These are phyloP conservation scores for Hypericum androsaemum DNA, from an alignment of 345 rosid species.

Conservation along the genomic window DNA sequence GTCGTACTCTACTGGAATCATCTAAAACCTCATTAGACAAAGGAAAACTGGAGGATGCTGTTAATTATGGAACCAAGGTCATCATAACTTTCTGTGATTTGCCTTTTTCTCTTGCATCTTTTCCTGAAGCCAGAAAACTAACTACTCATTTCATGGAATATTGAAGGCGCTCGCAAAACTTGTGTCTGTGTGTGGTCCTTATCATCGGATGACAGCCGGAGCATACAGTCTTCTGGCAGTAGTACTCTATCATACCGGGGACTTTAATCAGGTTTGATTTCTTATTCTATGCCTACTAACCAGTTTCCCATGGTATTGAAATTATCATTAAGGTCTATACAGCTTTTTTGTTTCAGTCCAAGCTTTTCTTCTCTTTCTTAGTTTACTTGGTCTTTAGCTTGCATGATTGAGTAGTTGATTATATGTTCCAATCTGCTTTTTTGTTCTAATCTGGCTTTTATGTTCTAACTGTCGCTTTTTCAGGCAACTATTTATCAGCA, in stretches of 20 bases:
- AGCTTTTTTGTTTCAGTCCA: too few relatives aligned
- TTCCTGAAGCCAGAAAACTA: background rate
- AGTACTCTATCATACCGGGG: slow-evolving; percentile 29
- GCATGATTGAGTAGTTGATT: background rate
- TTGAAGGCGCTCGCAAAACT: slow-evolving; percentile 28
- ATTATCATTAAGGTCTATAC: too few relatives aligned
- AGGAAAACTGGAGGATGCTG: slow-evolving; percentile 31
- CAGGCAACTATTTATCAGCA: slow-evolving; percentile 36
- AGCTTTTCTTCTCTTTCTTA: too few relatives aligned
- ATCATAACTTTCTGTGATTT: slow-evolving; percentile 1
- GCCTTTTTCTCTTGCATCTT: slow-evolving; percentile 7
- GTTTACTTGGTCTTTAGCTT: too few relatives aligned
- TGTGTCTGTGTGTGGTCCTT: slow-evolving; percentile 29
- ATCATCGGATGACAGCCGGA: slow-evolving; percentile 30
- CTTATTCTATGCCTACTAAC: slow-evolving; percentile 6
- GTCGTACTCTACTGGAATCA: slow-evolving; percentile 24
- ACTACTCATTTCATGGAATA: slow-evolving; percentile 17
- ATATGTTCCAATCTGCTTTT: slow-evolving; percentile 8
- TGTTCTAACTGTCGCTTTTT: slow-evolving; percentile 13
- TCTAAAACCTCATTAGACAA: slow-evolving; percentile 27
- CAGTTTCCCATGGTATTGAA: background rate
- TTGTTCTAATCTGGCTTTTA: too few relatives aligned
- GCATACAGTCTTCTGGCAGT: slow-evolving; percentile 31
- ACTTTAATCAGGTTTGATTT: slow-evolving; percentile 45
- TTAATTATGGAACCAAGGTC: slow-evolving; percentile 27